phyloP scores from a whole-genome alignment of 2,329 filamentous ascomycete genomes.

The Aspergillus latus region DNA sequence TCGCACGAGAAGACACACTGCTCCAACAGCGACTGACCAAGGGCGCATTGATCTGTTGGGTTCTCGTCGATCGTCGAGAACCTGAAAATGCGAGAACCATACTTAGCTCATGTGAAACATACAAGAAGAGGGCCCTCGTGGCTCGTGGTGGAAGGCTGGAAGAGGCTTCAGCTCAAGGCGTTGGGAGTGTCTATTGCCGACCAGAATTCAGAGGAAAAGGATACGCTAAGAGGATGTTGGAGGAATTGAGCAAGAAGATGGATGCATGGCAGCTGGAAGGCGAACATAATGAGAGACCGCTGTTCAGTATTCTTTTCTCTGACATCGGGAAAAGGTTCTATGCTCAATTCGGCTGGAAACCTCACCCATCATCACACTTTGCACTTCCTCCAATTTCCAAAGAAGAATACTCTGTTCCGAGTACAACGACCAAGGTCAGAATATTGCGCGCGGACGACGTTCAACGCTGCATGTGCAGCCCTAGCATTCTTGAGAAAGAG shows the following conservation, averaged over 20 bases:
- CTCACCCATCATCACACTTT: conserved; percentile 72
- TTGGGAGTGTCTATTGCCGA: conserved; percentile 77
- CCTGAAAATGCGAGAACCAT: conserved; percentile 46
- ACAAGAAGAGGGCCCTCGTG: conserved; percentile 43
- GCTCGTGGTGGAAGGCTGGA: conserved; percentile 56
- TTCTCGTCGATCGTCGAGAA: conserved; percentile 52
- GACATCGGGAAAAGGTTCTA: conserved; percentile 87
- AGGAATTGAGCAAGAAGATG: conserved; percentile 59
- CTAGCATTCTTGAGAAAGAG: conserved; percentile 66
- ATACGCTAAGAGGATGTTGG: conserved; percentile 76
- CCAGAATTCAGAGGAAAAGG: conserved; percentile 66
- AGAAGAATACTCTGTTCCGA: conserved; percentile 20
- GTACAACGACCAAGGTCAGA: conserved; percentile 29
- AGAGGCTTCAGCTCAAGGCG: conserved; percentile 63
- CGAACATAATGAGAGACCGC: conserved; percentile 40
- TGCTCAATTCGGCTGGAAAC: conserved; percentile 71
- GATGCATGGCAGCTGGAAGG: conserved; percentile 54
- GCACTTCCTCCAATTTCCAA: conserved; percentile 53
- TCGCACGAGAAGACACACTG: conserved; percentile 58
- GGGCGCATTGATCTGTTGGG: conserved; percentile 60
- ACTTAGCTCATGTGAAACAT: conserved; percentile 60
- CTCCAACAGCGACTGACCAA: conserved; percentile 52
- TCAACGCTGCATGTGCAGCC: conserved; percentile 51
- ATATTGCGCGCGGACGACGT: conserved; percentile 38
- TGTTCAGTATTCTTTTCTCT: conserved; percentile 80